Evolutionary conservation across 495 filamentous ascomycete genomes (phyloP).

Genomic region (Patellaria atrata): DNA sequence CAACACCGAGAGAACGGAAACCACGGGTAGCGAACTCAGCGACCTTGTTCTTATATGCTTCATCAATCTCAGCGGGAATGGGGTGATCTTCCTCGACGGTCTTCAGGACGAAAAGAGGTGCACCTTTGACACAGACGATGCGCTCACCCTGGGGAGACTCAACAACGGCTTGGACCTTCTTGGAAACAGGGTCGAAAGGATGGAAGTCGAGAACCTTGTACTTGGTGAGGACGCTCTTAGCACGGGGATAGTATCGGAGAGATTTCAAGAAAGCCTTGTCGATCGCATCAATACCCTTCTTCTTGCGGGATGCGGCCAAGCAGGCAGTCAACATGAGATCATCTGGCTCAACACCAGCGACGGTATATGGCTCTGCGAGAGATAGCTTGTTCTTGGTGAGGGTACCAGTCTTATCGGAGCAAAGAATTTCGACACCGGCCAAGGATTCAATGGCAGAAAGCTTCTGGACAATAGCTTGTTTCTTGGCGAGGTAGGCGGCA

Average conservation of each 20-base stretch:
- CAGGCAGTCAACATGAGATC: conserved; percentile 87
- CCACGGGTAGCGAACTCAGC: conserved; percentile 81
- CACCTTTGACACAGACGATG: conserved; percentile 82
- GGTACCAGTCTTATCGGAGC: conserved; percentile 94
- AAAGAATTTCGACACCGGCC: conserved; percentile 88
- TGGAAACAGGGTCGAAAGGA: conserved; percentile 88
- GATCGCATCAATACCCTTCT: conserved; percentile 88
- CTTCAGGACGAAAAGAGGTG: conserved; percentile 68
- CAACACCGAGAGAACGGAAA: conserved; percentile 84
- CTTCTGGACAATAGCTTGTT: conserved; percentile 95
- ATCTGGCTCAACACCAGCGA: conserved; percentile 60
- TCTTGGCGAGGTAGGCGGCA: conserved; percentile 84
- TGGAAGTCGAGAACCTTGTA: conserved; percentile 69
- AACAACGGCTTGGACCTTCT: conserved; percentile 78
- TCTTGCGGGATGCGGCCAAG: conserved; percentile 81
- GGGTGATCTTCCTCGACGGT: conserved; percentile 70
- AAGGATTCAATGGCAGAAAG: conserved; percentile 88
- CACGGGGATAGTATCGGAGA: conserved; percentile 61
- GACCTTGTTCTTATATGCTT: conserved; percentile 78
- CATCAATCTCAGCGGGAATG: conserved; percentile 56
- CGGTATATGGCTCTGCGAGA: conserved; percentile 68
- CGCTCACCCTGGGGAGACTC: conserved; percentile 66
- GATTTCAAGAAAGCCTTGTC: conserved; percentile 88
- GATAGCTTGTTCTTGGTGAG: conserved; percentile 88
- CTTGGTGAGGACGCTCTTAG: conserved; percentile 57